Evolutionary conservation across 306 rosid species (phyloP).

Genomic region (Ziziphus jujuba): DNA sequence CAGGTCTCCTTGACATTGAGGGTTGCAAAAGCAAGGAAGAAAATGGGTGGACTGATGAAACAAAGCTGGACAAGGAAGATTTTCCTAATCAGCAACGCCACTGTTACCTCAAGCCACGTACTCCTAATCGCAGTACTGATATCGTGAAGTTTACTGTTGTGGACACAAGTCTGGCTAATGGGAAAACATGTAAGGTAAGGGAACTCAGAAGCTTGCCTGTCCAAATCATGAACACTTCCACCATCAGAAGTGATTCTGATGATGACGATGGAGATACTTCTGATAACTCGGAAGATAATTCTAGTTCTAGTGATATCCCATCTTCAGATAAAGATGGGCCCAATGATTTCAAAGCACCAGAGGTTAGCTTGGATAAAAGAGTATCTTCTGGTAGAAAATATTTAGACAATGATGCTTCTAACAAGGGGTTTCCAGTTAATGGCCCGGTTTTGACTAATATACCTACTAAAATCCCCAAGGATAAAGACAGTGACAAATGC

Average conservation of each 20-base stretch:
- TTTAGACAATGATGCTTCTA: slow-evolving; percentile 37
- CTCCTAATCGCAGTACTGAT: slow-evolving; percentile 47
- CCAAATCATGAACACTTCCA: slow-evolving; percentile 34
- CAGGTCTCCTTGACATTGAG: slow-evolving; percentile 76
- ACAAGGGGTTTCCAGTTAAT: slow-evolving; percentile 35
- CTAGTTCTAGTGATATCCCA: slow-evolving; percentile 39
- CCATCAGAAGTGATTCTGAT: slow-evolving; percentile 43
- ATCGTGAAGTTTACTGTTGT: slow-evolving; percentile 76
- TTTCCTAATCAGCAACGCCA: slow-evolving; percentile 62
- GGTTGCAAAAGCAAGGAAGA: slow-evolving; percentile 42
- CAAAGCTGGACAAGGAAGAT: slow-evolving; percentile 43
- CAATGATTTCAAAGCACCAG: slow-evolving; percentile 26
- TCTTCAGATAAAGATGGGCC: slow-evolving; percentile 38
- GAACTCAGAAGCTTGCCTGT: slow-evolving; percentile 69
- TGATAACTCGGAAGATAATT: slow-evolving; percentile 43
- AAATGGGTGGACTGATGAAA: slow-evolving; percentile 48
- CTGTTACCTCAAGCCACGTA: slow-evolving; percentile 81
- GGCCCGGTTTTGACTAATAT: slow-evolving; percentile 23
- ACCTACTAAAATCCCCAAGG: slow-evolving; percentile 27
- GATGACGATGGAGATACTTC: slow-evolving; percentile 40
- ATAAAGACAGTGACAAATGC: slow-evolving; percentile 25
- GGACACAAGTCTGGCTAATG: slow-evolving; percentile 69
- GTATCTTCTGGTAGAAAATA: slow-evolving; percentile 27
- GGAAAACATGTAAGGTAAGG: slow-evolving; percentile 46
- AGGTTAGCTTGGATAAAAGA: slow-evolving; percentile 23